Conservation (phyloP, 139 green algal genomes). For the Raphidocelis subcapitata region DNA sequence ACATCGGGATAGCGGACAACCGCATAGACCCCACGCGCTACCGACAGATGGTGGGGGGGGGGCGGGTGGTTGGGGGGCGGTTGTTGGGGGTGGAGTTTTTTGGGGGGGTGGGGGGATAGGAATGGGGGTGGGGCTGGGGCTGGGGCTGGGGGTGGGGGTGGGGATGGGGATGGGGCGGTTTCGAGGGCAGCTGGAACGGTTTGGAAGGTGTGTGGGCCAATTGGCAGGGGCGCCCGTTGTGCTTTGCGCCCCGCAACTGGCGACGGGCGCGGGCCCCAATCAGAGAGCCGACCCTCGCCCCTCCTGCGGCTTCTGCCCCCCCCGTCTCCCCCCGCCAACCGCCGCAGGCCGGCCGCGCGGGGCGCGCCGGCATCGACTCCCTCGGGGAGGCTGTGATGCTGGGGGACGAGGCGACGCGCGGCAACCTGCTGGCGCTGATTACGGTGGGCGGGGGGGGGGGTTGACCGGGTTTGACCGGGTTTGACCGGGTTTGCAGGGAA, state of each 20-base stretch:
- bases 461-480: neutral
- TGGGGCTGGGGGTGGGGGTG: too few relatives aligned
- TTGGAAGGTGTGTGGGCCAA: too few relatives aligned
- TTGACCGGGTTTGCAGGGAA: neutral
- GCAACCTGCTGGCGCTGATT: constrained; percentile 32
- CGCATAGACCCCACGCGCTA: constrained; percentile 54
- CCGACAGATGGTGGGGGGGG: constrained; percentile 64
- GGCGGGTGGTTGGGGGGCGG: too few relatives aligned
- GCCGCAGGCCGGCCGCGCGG: constrained; percentile 49
- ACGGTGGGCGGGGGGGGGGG: neutral
- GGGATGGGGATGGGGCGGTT: too few relatives aligned
- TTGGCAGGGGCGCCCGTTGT: too few relatives aligned
- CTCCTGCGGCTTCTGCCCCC: neutral
- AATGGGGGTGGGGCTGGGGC: too few relatives aligned
- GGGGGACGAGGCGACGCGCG: constrained; percentile 25
- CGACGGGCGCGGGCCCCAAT: too few relatives aligned
- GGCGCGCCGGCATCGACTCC: constrained; percentile 70
- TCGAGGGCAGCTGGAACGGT: too few relatives aligned
- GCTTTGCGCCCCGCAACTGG: too few relatives aligned
- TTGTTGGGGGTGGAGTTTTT: too few relatives aligned
- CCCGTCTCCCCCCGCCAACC: neutral
- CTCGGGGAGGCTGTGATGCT: constrained; percentile 58
- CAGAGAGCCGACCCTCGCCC: too few relatives aligned
- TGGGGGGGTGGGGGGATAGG: too few relatives aligned
- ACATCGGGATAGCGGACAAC: constrained; percentile 40